Conservation (phyloP, 1,139 yeast species). For the Pichia sp. region DNA sequence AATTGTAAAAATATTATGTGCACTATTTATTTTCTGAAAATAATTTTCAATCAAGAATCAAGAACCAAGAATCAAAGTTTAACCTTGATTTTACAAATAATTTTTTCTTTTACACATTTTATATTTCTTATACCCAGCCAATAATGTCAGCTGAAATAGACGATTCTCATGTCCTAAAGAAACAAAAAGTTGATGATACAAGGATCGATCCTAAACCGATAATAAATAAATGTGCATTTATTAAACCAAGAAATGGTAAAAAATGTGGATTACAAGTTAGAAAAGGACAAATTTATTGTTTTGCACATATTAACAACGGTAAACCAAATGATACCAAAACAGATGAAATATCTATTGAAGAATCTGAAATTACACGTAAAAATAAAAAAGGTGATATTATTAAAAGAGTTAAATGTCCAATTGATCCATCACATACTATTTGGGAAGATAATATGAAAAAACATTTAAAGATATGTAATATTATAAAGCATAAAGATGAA, state of each 20-base stretch:
- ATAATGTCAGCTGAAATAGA: no score
- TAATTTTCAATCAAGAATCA: no score
- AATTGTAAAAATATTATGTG: no score
- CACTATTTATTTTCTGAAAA: no score
- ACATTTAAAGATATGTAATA: constrained; percentile 63
- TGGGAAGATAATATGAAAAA: constrained; percentile 50
- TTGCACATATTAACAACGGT: constrained; percentile 44
- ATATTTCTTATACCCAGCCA: neutral
- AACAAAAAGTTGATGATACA: neutral
- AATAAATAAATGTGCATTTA: constrained; percentile 23
- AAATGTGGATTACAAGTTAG: constrained; percentile 58
- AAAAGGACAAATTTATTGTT: constrained; percentile 47
- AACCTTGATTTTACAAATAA: no score
- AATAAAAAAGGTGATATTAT: constrained; percentile 27
- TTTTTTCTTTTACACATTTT: no score
- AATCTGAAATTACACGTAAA: constrained; percentile 15
- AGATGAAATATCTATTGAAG: constrained; percentile 1
- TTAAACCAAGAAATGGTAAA: constrained; percentile 20
- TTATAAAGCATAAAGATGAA: constrained; percentile 26
- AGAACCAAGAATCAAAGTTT: no score
- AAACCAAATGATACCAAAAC: neutral
- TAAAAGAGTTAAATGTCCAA: constrained; percentile 66
- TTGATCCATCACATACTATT: constrained; percentile 69
- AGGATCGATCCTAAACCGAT: constrained; percentile 13
- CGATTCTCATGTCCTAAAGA: neutral